These are phyloP conservation scores for Coprinopsis marcescibilis DNA, from an alignment of 768 basidiomycete species.

Conservation along the genomic window DNA sequence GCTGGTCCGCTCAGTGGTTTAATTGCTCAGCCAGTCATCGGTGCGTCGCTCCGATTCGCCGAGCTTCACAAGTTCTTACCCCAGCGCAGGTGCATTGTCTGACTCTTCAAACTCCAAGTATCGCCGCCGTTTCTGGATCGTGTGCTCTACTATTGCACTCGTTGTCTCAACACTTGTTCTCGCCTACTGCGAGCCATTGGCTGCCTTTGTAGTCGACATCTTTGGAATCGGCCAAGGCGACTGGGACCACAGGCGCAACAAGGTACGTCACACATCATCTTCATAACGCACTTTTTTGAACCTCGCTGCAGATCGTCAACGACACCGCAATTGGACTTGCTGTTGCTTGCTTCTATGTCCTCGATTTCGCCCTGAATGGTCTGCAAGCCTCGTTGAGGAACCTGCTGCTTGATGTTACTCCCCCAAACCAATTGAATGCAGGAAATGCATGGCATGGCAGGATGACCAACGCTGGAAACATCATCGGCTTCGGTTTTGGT, in stretches of 20 bases:
- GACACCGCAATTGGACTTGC: slow-evolving; percentile 80
- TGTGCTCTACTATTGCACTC: slow-evolving; percentile 79
- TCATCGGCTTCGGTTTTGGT: slow-evolving; percentile 92
- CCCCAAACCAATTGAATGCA: slow-evolving; percentile 82
- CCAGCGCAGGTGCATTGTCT: slow-evolving; percentile 78
- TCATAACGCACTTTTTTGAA: not conserved
- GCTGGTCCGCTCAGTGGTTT: slow-evolving; percentile 94
- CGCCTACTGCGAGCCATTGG: slow-evolving; percentile 76
- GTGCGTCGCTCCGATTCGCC: slow-evolving; percentile 37
- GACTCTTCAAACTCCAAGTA: slow-evolving; percentile 90
- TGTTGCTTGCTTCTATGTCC: slow-evolving; percentile 82
- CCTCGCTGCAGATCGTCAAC: slow-evolving; percentile 39
- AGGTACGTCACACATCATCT: slow-evolving; percentile 35
- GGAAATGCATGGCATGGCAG: slow-evolving; percentile 98
- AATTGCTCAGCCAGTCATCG: slow-evolving; percentile 95
- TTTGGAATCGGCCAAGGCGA: slow-evolving; percentile 73
- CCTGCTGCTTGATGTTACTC: slow-evolving; percentile 87
- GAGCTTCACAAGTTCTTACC: not conserved
- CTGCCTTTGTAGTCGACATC: slow-evolving; percentile 70
- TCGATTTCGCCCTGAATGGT: slow-evolving; percentile 98
- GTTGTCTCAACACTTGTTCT: slow-evolving; percentile 71
- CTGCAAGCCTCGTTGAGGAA: slow-evolving; percentile 90
- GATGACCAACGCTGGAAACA: slow-evolving; percentile 96
- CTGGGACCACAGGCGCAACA: slow-evolving; percentile 75
- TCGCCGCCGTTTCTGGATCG: slow-evolving; percentile 88